These are phyloP conservation scores for Backusella macrospora DNA, from an alignment of 192 early-diverging fungal species.

Conservation along the genomic window DNA sequence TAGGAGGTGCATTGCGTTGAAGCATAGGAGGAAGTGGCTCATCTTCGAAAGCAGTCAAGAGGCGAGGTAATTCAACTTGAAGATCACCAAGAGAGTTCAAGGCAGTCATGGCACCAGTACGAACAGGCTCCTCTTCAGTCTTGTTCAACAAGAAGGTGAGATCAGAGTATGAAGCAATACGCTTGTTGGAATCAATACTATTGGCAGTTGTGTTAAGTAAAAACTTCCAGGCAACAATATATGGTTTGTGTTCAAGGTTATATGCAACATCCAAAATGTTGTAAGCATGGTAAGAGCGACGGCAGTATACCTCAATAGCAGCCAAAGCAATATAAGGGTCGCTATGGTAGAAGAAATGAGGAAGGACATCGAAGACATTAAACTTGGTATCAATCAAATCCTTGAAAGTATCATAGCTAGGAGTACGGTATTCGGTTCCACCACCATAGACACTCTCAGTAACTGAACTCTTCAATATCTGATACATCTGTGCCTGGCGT, in stretches of 20 bases:
- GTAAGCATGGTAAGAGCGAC: conserved; percentile 98
- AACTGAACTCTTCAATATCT: conserved; percentile 76
- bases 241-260: conserved; percentile 62
- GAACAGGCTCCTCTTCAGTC: conserved; percentile 71
- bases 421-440: conserved; percentile 67
- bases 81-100: conserved; percentile 72
- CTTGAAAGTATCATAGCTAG: conserved; percentile 77
- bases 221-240: conserved; percentile 80
- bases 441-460: conserved; percentile 80
- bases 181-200: conserved; percentile 54
- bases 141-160: conserved; percentile 76
- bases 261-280: conserved; percentile 86
- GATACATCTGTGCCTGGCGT: conserved; percentile 80
- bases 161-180: conserved; percentile 81
- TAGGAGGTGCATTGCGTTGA: conserved; percentile 8
- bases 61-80: conserved; percentile 57
- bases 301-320: conserved; percentile 94
- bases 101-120: conserved; percentile 87
- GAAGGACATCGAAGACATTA: conserved; percentile 94
- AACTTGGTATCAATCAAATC: conserved; percentile 91
- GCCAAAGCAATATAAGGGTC: conserved; percentile 77
- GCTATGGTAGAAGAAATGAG: conserved; percentile 89
- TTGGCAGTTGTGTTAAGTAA: conserved; percentile 56
- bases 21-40: conserved; percentile 38
- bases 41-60: conserved; percentile 63